Base-by-base conservation (phyloP, 208 protist species). In the Leishmania major region DNA sequence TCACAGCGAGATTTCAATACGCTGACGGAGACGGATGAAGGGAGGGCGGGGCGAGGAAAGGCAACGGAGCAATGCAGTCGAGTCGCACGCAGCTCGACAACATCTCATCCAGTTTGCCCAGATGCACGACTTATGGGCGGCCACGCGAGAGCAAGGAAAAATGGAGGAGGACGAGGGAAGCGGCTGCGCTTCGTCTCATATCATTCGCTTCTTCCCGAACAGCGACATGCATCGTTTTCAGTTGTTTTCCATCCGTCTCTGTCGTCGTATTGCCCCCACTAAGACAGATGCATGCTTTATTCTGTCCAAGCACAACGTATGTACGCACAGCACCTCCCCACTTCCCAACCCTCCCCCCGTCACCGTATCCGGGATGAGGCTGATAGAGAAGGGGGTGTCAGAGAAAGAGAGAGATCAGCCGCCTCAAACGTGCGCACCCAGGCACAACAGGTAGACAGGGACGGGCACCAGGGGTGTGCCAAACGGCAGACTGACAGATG, bases 11-110 rank as follows among this genome's bases (percentile, higher is more conserved):
- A 51, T 17, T 28, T 19, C 64, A 70, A 22, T 35, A 22, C 17
- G 15, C 25, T 45, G 15, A 15, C 40, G 22, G 28, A 72, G 22
- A 15, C 17, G 0, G 53, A 75, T 19, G 47, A 77, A 78, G 55
- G 73, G 72, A 28, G 11, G 45, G 35, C 13, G 13, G 49, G 40
- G 31, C 11, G n/a, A 55, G 35, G 3, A 47, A 28, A 77, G 55
- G 31, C 28, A 31, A 45, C 35, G 67, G 10, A 51, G 53, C 25
- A 40, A 17, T 49, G 19, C n/a, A 70, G 98, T 89, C n/a, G 96
- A 98, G 89, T 97, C 98, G 10, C 13, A 70, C 64, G 64, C 64
- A 25, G 64, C n/a, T 31, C n/a, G 64, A 37, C 64, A 19, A 17
- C 64, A 43, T 43, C 64, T 70, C 64, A 45, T 17, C 35, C 22